Evolutionary conservation across 768 basidiomycete genomes (phyloP), one percentile per base, ranked within the genome.

Genomic region (Amanita inopinata): DNA sequence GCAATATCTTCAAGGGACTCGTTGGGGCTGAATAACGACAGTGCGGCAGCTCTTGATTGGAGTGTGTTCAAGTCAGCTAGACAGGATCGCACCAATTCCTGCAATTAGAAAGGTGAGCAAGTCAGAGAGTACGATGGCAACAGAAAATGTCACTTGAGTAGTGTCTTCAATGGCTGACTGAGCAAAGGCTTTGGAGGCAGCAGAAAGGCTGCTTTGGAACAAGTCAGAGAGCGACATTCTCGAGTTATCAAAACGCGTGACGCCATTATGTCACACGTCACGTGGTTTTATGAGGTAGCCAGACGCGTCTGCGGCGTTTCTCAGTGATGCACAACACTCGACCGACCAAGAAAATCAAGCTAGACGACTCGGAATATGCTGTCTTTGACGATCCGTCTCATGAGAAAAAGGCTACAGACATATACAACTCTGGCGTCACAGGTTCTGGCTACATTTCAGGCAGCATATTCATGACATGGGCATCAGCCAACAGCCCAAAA

Each of bases 1-100:
- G 83, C 68, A 43, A 94, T 78, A 57, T 94, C 90, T 33, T 89
- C 83, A 12, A 91, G 63, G 0, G 68, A 69, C 54, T 94, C 90
- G 53, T 93, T 93, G 3, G 80, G 67, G 45, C 88, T 91, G 63
- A 93, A 90, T 25, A 93, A 61, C 0, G 76, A 73, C 33, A 92
- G 65, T 28, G 67, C 69, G 18, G 69, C 50, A 43, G 90, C 67
- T 18, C 77, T 72, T 23, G 69, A 61, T 34, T 66, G 62, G 28
- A 85, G 59, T 32, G 64, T 61, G 18, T 63, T 62, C 22, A 91
- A 63, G 62, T 87, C 76, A 5, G 59, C 56, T 38, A 83, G 56
- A 32, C 76, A 66, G 35, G 70, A 65, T 31, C 67, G 64, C 19
- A 88, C 57, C 41, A 84, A 59, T 49, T 76, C 69, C 87, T 91